Evolutionary conservation across 495 filamentous ascomycete species (phyloP), one percentile per base, ranked within the genome.

Genomic region (Penicillium ochrochloron): DNA sequence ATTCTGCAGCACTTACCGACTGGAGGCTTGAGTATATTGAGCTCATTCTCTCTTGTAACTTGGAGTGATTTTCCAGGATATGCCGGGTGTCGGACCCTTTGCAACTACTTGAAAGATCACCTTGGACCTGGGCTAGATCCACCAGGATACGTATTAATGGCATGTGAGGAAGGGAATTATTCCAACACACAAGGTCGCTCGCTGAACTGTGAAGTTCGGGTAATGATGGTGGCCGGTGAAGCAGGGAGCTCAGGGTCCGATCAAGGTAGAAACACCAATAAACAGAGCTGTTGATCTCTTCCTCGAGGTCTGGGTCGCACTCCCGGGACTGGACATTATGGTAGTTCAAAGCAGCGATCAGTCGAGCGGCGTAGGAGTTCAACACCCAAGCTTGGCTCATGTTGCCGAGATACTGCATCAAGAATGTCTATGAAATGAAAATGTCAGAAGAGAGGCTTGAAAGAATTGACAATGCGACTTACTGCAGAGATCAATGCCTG

Each of bases 241-340:
- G 66, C 53, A 76, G 68, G 31, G 68, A 34, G 53, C 73, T 73
- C 3, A 74, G 58, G 1, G 73, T 73, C 29, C 69, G 62, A 50
- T 76, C 73, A 17, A 74, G 63, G 59, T 71, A 76, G 35, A 66
- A 76, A 42, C 73, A 76, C 71, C 74, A 76, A 34, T 60, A 74
- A 11, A 76, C 57, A 27, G 51, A 68, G 15, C 65, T 66, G 14
- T 66, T 51, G 17, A 73, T 73, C 19, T 76, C 70, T 21, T 71
- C 62, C 23, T 71, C 54, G 0, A 33, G n/a, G 2, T 63, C 39
- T 10, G 67, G 65, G 15, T 25, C 41, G 1, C 17, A 34, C 9
- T n/a, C 59, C 8, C 51, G 19, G n/a, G 53, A 57, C 35, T 37
- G 10, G 10, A 64, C 65, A 27, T 66, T 57, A 53, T 76, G 72